These are phyloP conservation scores for Sonneratia caseolaris DNA, from an alignment of 345 rosid genomes.

Conservation along the genomic window DNA sequence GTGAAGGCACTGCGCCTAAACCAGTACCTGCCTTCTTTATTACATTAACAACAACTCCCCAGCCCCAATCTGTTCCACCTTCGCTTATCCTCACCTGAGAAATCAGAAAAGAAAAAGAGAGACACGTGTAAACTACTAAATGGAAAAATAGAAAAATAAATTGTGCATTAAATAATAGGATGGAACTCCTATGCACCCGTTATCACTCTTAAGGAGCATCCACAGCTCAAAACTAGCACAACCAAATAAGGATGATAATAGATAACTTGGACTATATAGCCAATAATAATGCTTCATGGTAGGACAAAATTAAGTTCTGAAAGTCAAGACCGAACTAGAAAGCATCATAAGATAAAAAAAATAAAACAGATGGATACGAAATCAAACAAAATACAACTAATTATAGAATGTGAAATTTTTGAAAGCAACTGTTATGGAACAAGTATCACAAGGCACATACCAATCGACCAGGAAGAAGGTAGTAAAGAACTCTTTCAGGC, in stretches of 20 bases:
- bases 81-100: constrained; percentile 84
- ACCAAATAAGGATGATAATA: neutral
- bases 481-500: constrained; percentile 91
- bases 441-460: constrained; percentile 30
- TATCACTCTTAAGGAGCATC: neutral
- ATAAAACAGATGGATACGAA: neutral
- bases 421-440: neutral
- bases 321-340: too few relatives aligned
- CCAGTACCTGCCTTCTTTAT: constrained; percentile 65
- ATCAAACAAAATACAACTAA: neutral
- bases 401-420: neutral
- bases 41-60: constrained; percentile 97
- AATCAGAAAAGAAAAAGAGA: constrained; percentile 6
- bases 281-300: neutral
- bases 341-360: neutral
- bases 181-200: neutral
- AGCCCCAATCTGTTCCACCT: constrained; percentile 98
- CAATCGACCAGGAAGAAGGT: constrained; percentile 87
- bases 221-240: neutral
- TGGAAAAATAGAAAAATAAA: neutral
- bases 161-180: neutral
- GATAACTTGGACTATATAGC: neutral
- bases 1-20: constrained; percentile 41
- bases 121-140: neutral
- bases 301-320: neutral